Evolutionary conservation across 2,329 filamentous ascomycete genomes (phyloP), one percentile per base, ranked within the genome.

Genomic region (Fusarium anguioides): DNA sequence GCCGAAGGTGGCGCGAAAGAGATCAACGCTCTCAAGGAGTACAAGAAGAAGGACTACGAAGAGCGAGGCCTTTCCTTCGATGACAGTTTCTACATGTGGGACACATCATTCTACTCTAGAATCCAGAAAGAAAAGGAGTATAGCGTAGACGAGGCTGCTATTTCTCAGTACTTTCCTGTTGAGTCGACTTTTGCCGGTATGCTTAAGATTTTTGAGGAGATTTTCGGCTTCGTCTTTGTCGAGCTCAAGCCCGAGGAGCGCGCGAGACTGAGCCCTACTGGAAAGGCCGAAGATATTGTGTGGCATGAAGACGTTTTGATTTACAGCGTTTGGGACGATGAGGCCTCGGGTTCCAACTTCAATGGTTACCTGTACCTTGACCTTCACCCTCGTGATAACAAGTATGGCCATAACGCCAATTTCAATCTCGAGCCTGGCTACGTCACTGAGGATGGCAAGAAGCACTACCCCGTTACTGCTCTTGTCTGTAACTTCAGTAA

Each of bases 401-500:
- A 96, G 78, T 95, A 95, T 76, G 89, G 91, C 17, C 92, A 95
- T 74, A 92, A 92, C 8, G 92, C 92, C 73, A 95, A 95, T 82
- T 95, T 96, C 81, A 92, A 89, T 77, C 78, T 96, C 3, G 89
- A 93, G 78, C 91, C 91, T 2, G 91, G 91, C 23, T 93, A 86
- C 78, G 80, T 88, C 55, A 82, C 85, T 57, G 81, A 86, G 50
- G 87, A 93, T 61, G 91, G 91, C 64, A 89, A 87, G 33, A 86
- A 91, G 53, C 85, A 88, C 56, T 94, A 94, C 76, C 91, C 92
- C 8, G 90, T 90, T 2, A 95, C 92, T 1, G 91, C 92, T 3
- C 82, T 95, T 12, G 91, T 95, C 12, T 95, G 92, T 85, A 95
- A 95, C 80, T 95, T 95, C 77, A 91, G 89, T 75, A 94, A 94